Evolutionary conservation across 2,329 filamentous ascomycete species (phyloP), one percentile per base, ranked within the genome.

Genomic region (Huntiella decipiens): DNA sequence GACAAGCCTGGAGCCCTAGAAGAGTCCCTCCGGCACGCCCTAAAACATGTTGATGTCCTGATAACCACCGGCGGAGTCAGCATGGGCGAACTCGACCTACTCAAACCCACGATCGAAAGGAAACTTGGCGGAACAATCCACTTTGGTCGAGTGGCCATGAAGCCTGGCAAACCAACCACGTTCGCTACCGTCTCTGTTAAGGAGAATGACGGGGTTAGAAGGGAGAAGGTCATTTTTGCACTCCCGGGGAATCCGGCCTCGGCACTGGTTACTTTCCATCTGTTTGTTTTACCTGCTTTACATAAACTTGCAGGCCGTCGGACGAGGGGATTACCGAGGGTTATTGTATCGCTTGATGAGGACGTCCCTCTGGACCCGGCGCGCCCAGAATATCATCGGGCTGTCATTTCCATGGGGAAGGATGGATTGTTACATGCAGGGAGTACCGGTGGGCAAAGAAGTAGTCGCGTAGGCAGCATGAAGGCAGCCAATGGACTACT

Each of bases 91-190:
- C 75, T 95, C 2, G 91, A 98, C 60, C 77, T 98, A 5, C 74
- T 98, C 15, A 98, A 98, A 60, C 88, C 91, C 0, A 96, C 88
- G 0, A 83, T 98, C 55, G 91, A 96, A 65, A 79, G 88, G 37
- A 70, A 77, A 1, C 73, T 98, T 1, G 85, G 86, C 47, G 91
- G 91, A 5, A 91, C 79, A 0, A 94, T 98, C 53, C 91, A 95
- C 61, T 98, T 98, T 55, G 91, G 91, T 17, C 80, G 91, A 3
- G 91, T 98, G 2, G 74, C 80, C 46, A 96, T 98, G 91, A 98
- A 98, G 65, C 91, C 91, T 0, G 91, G 91, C 4, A 98, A 96
- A 62, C 91, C 91, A 2, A 95, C 87, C 0, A 98, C 91, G 0
- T 98, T 98, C 60, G 91, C 91, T 2, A 95, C 85, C 0, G 72